These are phyloP conservation scores for Phlegmacium glaucopus DNA, from an alignment of 768 basidiomycete species.

Conservation along the genomic window DNA sequence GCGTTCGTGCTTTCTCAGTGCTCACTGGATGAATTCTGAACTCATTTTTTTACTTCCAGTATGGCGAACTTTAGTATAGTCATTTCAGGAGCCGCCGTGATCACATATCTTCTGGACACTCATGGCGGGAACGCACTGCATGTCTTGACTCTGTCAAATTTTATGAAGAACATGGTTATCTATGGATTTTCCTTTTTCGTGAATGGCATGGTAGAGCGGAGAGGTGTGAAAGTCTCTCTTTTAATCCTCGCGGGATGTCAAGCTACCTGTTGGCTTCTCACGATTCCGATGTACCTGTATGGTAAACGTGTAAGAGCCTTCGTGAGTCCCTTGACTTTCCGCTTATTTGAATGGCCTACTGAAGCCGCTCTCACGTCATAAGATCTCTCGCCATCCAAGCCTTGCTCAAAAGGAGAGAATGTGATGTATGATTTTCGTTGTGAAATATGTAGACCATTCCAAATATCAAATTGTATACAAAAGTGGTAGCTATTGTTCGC, in stretches of 20 bases:
- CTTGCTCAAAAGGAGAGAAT: too few relatives aligned
- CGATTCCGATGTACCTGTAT: conserved; percentile 41
- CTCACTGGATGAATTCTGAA: neutral
- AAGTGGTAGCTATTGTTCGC: conserved; percentile 44
- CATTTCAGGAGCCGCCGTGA: conserved; percentile 36
- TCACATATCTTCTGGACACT: conserved; percentile 45
- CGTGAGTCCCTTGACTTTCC: conserved; percentile 25
- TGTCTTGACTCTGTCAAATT: conserved; percentile 39
- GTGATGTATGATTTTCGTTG: too few relatives aligned
- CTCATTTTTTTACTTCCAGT: conserved; percentile 19
- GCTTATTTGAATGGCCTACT: too few relatives aligned
- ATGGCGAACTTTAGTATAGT: conserved; percentile 44
- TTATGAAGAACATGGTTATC: conserved; percentile 42
- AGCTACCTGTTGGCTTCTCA: conserved; percentile 37
- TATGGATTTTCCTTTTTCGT: conserved; percentile 44
- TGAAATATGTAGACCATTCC: conserved; percentile 30
- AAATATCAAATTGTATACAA: conserved; percentile 48
- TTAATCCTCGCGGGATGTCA: conserved; percentile 38
- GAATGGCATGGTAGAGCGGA: conserved; percentile 35
- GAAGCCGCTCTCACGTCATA: too few relatives aligned
- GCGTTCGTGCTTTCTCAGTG: conserved; percentile 19
- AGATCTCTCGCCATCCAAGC: conserved; percentile 26
- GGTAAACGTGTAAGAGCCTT: conserved; percentile 40
- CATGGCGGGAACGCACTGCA: conserved; percentile 39
- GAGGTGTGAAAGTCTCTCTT: conserved; percentile 37